These are phyloP conservation scores for Penicillium digitatum DNA, from an alignment of 2,329 filamentous ascomycete species.

Conservation along the genomic window DNA sequence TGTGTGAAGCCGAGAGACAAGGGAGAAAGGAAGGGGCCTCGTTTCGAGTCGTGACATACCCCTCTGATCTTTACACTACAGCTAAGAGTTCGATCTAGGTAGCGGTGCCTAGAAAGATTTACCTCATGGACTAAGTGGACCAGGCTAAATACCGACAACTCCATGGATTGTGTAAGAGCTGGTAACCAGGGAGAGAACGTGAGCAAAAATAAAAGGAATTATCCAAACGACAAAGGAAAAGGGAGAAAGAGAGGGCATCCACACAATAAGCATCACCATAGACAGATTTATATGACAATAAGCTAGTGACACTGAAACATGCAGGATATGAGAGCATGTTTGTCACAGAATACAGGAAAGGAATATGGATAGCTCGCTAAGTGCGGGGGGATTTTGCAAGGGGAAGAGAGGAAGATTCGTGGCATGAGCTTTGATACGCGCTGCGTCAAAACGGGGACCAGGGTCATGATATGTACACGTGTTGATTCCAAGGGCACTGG, in stretches of 20 bases:
- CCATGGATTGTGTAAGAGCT: conserved; percentile 7
- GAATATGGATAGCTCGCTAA: conserved; percentile 15
- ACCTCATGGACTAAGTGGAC: not conserved
- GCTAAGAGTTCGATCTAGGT: not conserved
- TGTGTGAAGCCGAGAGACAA: not conserved
- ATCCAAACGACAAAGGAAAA: conserved; percentile 12
- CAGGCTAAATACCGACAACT: not conserved
- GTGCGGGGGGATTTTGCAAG: conserved; percentile 8
- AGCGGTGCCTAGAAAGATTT: not conserved
- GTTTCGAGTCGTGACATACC: not conserved
- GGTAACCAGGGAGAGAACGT: not conserved
- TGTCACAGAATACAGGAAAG: conserved; percentile 9
- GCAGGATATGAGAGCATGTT: conserved; percentile 7
- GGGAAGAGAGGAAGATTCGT: conserved; percentile 9
- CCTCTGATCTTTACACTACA: not conserved
- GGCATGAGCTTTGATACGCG: conserved; percentile 12
- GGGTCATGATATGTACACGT: conserved; percentile 25
- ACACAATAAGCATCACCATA: conserved; percentile 14
- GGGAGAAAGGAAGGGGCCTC: not conserved
- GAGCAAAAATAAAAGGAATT: not conserved
- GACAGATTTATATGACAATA: conserved; percentile 12
- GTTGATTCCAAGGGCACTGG: conserved; percentile 14
- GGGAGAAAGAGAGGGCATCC: conserved; percentile 5
- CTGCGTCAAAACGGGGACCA: conserved; percentile 10
- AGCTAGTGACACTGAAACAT: conserved; percentile 5